Percentiles rank a stretch among this genome's conserved stretches.
These are phyloP conservation scores for Leptographium lundbergii DNA, from an alignment of 2,329 filamentous ascomycete species.

Conservation along the genomic window DNA sequence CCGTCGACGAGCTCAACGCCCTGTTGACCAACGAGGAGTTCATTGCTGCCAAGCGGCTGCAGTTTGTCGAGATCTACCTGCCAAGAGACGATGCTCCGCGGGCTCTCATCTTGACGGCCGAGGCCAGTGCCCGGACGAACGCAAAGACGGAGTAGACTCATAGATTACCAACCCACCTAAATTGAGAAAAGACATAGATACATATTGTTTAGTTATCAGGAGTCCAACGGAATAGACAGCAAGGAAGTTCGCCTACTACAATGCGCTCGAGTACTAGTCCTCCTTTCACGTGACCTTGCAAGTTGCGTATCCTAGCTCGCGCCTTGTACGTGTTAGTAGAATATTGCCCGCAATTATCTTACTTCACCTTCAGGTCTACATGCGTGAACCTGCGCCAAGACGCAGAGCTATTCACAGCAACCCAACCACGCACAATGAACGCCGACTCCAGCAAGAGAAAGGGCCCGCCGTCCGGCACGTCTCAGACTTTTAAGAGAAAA, in stretches of 20 bases:
- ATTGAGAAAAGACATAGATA: background rate
- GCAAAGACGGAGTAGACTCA: constrained; percentile 24
- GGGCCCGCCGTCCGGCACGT: constrained; percentile 15
- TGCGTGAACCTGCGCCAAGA: background rate
- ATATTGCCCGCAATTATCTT: background rate
- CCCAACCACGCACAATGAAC: constrained; percentile 14
- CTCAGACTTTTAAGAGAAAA: constrained; percentile 21
- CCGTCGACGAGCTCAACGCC: constrained; percentile 10
- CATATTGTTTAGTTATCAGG: background rate
- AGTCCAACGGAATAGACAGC: background rate
- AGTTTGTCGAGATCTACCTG: constrained; percentile 77
- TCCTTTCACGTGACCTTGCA: background rate
- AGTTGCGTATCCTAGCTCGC: background rate
- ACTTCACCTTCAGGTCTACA: background rate
- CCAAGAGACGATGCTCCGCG: constrained; percentile 64
- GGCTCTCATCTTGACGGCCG: constrained; percentile 55
- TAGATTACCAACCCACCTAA: background rate
- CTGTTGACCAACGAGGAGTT: constrained; percentile 12
- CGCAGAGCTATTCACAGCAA: background rate
- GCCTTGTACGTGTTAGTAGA: background rate
- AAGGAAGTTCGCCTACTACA: background rate
- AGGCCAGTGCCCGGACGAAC: constrained; percentile 59
- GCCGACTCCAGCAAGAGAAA: constrained; percentile 23
- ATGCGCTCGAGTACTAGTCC: background rate
- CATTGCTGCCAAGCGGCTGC: constrained; percentile 36